Evolutionary conservation across 83 land plant genomes (phyloP).

Genomic region (Diphasiastrum complanatum): DNA sequence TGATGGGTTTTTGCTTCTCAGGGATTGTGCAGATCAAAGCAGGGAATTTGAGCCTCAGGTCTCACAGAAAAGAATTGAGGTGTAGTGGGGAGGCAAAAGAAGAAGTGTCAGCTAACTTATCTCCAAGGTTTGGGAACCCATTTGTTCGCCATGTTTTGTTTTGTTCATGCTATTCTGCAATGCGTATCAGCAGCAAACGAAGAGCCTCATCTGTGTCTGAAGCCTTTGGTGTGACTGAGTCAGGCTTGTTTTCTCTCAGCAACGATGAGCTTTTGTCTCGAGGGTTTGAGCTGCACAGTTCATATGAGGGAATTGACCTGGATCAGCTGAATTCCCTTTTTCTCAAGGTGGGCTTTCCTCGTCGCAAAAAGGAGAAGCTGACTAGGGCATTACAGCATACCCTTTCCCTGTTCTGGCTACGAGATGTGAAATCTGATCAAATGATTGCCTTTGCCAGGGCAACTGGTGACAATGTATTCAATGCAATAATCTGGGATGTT

Average conservation of each 20-base stretch:
- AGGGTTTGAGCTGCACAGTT: slow-evolving; percentile 49
- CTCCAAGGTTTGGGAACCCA: too few species aligned
- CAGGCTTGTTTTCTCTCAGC: slow-evolving; percentile 42
- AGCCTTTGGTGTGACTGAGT: slow-evolving; percentile 36
- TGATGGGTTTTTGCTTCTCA: too few species aligned
- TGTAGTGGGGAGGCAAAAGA: too few species aligned
- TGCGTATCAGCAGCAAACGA: too few species aligned
- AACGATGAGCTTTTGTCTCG: slow-evolving; percentile 55
- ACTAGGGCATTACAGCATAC: slow-evolving; percentile 57
- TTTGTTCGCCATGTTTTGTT: too few species aligned
- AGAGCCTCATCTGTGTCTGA: slow-evolving; percentile 13
- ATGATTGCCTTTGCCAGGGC: slow-evolving; percentile 88
- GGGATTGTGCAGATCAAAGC: too few species aligned
- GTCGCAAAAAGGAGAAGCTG: slow-evolving; percentile 56
- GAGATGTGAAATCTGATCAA: slow-evolving; percentile 31
- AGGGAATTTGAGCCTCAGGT: too few species aligned
- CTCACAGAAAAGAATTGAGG: too few species aligned
- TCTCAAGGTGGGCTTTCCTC: slow-evolving; percentile 79
- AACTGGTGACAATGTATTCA: slow-evolving; percentile 87
- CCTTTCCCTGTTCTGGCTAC: slow-evolving; percentile 51
- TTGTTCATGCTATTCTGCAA: too few species aligned
- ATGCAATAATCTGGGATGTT: slow-evolving; percentile 95
- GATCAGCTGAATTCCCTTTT: slow-evolving; percentile 72
- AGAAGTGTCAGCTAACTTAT: too few species aligned
- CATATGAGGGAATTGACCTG: slow-evolving; percentile 47